These are phyloP conservation scores for Fusarium sp. DNA, from an alignment of 2,329 filamentous ascomycete genomes.

Conservation along the genomic window DNA sequence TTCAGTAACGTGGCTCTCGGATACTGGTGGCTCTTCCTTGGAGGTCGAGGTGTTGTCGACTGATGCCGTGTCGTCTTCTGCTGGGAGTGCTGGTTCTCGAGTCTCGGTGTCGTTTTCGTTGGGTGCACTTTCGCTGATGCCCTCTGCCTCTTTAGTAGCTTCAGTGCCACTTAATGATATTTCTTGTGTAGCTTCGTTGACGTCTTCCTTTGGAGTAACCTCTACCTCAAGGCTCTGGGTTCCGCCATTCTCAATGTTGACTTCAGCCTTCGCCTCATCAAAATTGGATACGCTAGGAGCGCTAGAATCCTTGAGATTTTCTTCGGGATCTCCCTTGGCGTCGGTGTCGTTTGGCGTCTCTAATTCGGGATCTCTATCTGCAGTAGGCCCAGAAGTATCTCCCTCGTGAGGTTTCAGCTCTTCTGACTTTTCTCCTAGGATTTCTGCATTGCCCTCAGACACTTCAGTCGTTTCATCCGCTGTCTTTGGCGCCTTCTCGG, in stretches of 20 bases:
- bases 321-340: neutral
- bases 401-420: neutral
- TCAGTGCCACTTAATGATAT: neutral
- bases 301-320: neutral
- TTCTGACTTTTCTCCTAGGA: neutral
- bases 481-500: neutral
- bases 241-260: slow-evolving; percentile 4
- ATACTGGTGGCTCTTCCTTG: neutral
- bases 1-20: neutral
- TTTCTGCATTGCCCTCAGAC: neutral
- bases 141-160: slow-evolving; percentile 6
- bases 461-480: neutral
- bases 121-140: neutral
- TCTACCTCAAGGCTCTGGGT: neutral
- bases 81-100: neutral
- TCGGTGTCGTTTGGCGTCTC: slow-evolving; percentile 4
- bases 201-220: neutral
- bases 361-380: slow-evolving; percentile 1
- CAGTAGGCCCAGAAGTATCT: neutral
- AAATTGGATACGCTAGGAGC: neutral
- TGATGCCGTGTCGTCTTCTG: slow-evolving; percentile 2
- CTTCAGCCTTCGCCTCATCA: slow-evolving; percentile 11
- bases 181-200: neutral
- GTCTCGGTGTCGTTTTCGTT: neutral
- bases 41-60: slow-evolving; percentile 1